phyloP scores from a whole-genome alignment of 208 protist species.

The Crithidia expoeki region DNA sequence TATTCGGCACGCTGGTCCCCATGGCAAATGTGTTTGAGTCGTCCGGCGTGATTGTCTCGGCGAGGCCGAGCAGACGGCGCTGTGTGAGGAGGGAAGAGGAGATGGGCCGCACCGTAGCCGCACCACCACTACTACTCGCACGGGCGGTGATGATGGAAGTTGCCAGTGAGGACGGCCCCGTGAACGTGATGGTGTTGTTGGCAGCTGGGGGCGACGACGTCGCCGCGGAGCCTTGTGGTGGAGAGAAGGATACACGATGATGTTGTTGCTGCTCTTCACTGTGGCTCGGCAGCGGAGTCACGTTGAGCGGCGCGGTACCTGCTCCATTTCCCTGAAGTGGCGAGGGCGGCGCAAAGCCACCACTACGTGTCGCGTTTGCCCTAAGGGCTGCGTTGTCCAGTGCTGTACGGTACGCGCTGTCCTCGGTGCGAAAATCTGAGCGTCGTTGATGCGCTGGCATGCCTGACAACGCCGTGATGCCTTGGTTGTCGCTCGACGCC shows the following conservation, averaged over 20 bases:
- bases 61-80: slow-evolving; percentile 10
- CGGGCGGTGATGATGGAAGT: too few relatives aligned
- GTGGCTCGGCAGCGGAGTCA: background rate
- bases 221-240: background rate
- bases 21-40: slow-evolving; percentile 8
- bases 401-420: background rate
- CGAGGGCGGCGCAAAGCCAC: background rate
- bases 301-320: background rate
- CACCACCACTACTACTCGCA: background rate
- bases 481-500: background rate
- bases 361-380: background rate
- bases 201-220: background rate
- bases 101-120: background rate
- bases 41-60: background rate
- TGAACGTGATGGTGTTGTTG: background rate
- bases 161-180: background rate
- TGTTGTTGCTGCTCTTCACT: background rate
- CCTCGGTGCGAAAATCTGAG: background rate
- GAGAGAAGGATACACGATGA: background rate
- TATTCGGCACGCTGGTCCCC: slow-evolving; percentile 17
- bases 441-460: background rate
- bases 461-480: background rate
- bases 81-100: slow-evolving; percentile 9
- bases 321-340: background rate
- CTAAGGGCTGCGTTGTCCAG: background rate